Evolutionary conservation across 176 grass and related monocot genomes (phyloP).

Genomic region (Carex littledalei): DNA sequence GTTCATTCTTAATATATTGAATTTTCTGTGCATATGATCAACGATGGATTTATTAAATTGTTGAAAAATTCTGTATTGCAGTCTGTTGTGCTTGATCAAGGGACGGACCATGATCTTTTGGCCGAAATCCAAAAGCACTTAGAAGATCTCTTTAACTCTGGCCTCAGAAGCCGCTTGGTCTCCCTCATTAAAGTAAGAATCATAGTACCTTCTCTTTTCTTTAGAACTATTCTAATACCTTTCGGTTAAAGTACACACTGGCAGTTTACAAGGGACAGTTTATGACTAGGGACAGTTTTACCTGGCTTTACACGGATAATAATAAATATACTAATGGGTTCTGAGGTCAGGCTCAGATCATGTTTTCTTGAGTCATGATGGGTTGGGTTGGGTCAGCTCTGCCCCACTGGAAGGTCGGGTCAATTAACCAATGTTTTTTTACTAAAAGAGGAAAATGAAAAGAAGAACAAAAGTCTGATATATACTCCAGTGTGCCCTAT

Average conservation of each 20-base stretch:
- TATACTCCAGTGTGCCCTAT: not conserved
- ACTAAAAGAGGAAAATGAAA: not conserved
- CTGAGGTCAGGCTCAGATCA: not conserved
- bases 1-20: not conserved
- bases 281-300: not conserved
- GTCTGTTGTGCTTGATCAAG: slow-evolving; percentile 92
- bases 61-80: slow-evolving; percentile 29
- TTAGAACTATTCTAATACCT: slow-evolving; percentile 6
- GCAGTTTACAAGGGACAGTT: not conserved
- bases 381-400: not conserved
- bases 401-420: not conserved
- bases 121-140: slow-evolving; percentile 70
- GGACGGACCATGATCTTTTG: slow-evolving; percentile 77
- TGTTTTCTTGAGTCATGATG: not conserved
- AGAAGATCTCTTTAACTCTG: slow-evolving; percentile 74
- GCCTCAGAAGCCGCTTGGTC: slow-evolving; percentile 61
- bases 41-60: not conserved
- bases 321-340: not conserved
- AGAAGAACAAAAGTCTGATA: not conserved
- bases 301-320: not conserved
- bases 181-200: slow-evolving; percentile 68
- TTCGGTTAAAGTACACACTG: not conserved
- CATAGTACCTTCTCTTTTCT: not conserved
- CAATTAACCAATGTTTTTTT: not conserved
- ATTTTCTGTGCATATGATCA: slow-evolving; percentile 8